Conservation (phyloP, 2,329 filamentous ascomycete genomes). For the Westerdykella sp. region DNA sequence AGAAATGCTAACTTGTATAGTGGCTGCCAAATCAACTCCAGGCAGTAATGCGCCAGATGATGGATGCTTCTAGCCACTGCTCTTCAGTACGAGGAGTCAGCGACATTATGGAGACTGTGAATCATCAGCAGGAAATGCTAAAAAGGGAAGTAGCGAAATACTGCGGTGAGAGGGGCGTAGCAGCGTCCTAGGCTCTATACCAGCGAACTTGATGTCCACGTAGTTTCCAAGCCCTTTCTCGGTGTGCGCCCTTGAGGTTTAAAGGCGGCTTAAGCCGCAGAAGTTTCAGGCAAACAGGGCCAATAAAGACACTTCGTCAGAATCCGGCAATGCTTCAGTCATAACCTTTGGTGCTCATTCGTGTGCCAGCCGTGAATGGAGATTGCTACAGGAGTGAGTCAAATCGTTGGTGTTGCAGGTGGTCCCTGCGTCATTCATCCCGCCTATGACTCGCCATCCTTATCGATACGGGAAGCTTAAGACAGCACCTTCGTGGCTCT, state of each 20-base stretch:
- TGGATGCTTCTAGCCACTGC: conserved; percentile 48
- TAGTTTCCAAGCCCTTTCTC: too few relatives aligned
- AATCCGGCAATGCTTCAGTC: too few relatives aligned
- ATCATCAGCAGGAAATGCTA: conserved; percentile 59
- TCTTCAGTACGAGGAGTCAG: conserved; percentile 44
- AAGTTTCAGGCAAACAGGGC: too few relatives aligned
- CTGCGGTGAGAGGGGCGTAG: conserved; percentile 55
- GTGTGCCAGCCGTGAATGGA: too few relatives aligned
- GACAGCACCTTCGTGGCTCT: neutral
- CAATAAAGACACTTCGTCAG: too few relatives aligned
- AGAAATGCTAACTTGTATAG: conserved; percentile 17
- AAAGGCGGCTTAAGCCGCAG: too few relatives aligned
- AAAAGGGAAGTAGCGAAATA: conserved; percentile 71
- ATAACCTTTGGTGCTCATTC: too few relatives aligned
- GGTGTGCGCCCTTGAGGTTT: too few relatives aligned
- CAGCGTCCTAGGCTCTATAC: conserved; percentile 16
- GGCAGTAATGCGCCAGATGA: conserved; percentile 68
- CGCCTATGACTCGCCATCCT: conserved; percentile 10
- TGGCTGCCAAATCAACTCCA: conserved; percentile 78
- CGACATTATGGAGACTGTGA: conserved; percentile 62
- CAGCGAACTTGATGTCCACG: neutral
- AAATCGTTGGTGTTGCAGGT: too few relatives aligned
- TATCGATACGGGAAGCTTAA: conserved; percentile 5
- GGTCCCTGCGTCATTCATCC: conserved; percentile 3
- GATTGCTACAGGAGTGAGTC: too few relatives aligned